Conservation (phyloP, 108 stramenopile species). For the Pseudonitzschia multiseries region DNA sequence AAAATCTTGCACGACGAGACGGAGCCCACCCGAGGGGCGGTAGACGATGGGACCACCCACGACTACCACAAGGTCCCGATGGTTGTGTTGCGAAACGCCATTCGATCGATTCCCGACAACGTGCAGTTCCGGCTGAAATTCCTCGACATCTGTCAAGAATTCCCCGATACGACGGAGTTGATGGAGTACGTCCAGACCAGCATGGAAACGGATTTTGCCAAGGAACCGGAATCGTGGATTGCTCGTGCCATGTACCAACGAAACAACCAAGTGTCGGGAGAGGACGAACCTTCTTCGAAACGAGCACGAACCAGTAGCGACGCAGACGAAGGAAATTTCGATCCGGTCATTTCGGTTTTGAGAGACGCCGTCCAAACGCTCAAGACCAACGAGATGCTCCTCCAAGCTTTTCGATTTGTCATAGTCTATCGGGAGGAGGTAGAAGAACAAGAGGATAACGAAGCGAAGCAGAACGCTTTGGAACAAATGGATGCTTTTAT, state of each 20-base stretch:
- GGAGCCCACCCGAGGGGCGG: constrained; percentile 6
- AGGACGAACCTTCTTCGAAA: constrained; percentile 34
- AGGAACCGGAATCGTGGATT: constrained; percentile 81
- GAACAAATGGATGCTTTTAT: constrained; percentile 22
- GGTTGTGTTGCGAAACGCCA: constrained; percentile 77
- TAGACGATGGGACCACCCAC: constrained; percentile 10
- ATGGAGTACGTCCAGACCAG: constrained; percentile 54
- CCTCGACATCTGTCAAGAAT: constrained; percentile 65
- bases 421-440: constrained; percentile 30
- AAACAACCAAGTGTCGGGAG: constrained; percentile 10
- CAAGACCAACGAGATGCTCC: constrained; percentile 62
- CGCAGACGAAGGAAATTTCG: constrained; percentile 18
- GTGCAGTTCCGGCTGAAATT: constrained; percentile 72
- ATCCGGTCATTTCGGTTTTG: constrained; percentile 51
- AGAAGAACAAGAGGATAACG: background rate
- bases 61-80: constrained; percentile 37
- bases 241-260: constrained; percentile 50
- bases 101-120: constrained; percentile 59
- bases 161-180: constrained; percentile 62
- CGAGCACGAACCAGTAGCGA: constrained; percentile 25
- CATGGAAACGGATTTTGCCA: constrained; percentile 55
- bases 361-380: constrained; percentile 57
- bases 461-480: background rate
- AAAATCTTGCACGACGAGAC: constrained; percentile 41
- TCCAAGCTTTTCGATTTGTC: constrained; percentile 54